These are phyloP conservation scores for Sambucus nigra DNA, from an alignment of 129 eudicot species.

Conservation along the genomic window DNA sequence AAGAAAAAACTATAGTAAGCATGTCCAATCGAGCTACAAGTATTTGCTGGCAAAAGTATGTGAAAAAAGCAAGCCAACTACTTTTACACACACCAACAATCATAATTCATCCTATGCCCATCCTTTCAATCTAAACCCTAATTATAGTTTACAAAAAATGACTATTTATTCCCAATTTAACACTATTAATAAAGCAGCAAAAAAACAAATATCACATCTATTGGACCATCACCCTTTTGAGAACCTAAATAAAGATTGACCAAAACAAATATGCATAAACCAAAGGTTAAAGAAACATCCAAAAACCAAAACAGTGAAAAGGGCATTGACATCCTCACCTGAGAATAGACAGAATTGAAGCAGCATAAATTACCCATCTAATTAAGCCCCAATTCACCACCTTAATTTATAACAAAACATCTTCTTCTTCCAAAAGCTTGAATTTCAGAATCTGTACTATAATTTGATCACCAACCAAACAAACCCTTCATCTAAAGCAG, in stretches of 20 bases:
- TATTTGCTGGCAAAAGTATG: not conserved
- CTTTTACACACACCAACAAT: too few relatives aligned
- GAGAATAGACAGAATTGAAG: conserved; percentile 47
- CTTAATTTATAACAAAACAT: conserved; percentile 38
- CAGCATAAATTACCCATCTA: conserved; percentile 63
- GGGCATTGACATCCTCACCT: conserved; percentile 28
- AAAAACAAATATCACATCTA: not conserved
- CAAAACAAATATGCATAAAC: not conserved
- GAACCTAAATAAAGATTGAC: not conserved
- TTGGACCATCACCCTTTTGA: conserved; percentile 5
- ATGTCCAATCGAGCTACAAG: not conserved
- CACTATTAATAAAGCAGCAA: not conserved
- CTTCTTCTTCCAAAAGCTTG: conserved; percentile 18
- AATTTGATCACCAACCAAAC: conserved; percentile 20
- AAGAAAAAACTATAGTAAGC: not conserved
- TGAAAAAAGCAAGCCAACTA: not conserved
- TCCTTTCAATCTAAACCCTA: not conserved
- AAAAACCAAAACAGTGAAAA: not conserved
- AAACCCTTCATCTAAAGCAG: conserved; percentile 22
- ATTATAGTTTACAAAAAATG: not conserved
- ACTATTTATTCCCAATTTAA: not conserved
- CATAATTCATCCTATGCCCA: not conserved
- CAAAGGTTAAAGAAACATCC: not conserved
- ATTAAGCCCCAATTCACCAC: conserved; percentile 29
- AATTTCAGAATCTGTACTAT: conserved; percentile 31